phyloP scores from a whole-genome alignment of 2,329 filamentous ascomycete genomes.

The Aphanocladium album region DNA sequence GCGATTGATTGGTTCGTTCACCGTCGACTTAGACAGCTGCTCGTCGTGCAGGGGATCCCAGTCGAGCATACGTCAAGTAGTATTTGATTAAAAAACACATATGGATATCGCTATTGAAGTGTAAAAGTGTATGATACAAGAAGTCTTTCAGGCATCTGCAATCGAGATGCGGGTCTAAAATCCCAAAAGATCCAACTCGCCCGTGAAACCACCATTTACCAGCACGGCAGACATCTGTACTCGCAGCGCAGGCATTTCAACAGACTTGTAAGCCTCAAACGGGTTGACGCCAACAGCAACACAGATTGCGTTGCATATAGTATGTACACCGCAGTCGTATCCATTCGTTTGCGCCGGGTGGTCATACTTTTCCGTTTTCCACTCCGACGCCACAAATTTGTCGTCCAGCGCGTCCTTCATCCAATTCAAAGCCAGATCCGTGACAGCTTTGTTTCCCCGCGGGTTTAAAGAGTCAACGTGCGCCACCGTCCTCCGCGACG shows the following conservation, averaged over 20 bases:
- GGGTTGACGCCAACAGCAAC: conserved; percentile 50
- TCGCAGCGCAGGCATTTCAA: conserved; percentile 55
- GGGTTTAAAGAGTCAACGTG: conserved; percentile 63
- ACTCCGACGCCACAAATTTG: conserved; percentile 52
- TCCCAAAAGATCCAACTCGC: conserved; percentile 47
- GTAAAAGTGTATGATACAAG: neutral
- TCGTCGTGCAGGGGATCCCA: no score
- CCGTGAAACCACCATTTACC: conserved; percentile 61
- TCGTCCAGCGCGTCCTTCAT: conserved; percentile 51
- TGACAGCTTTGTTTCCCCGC: conserved; percentile 34
- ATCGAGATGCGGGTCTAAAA: neutral
- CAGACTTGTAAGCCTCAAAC: conserved; percentile 41
- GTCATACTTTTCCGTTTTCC: conserved; percentile 47
- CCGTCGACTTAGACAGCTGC: no score
- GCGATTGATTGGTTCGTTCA: no score
- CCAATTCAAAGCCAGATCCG: conserved; percentile 46
- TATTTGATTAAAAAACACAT: neutral
- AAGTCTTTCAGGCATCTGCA: neutral
- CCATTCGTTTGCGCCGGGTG: conserved; percentile 59
- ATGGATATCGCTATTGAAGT: neutral
- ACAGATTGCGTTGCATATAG: conserved; percentile 67
- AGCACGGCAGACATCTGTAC: conserved; percentile 60
- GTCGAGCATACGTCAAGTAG: neutral
- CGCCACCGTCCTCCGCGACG: conserved; percentile 53
- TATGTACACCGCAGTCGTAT: conserved; percentile 73